phyloP scores from a whole-genome alignment of 345 rosid species.

The Toxicodendron radicans region DNA sequence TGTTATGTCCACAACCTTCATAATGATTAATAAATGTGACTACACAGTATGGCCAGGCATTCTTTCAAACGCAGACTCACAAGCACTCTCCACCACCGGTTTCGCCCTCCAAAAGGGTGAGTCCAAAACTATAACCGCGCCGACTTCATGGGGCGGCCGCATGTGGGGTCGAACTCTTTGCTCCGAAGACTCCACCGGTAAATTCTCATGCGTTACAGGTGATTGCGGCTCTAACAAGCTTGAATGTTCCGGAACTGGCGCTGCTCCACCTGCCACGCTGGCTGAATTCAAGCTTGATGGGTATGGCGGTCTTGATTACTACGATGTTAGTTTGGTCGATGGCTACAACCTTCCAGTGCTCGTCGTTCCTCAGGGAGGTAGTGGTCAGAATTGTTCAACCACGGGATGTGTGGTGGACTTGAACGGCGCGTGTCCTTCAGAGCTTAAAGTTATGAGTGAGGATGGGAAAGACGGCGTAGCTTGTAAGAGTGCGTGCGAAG shows the following conservation, averaged over 20 bases:
- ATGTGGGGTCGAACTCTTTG: constrained; percentile 91
- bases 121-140: constrained; percentile 52
- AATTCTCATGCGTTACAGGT: constrained; percentile 74
- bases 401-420: constrained; percentile 80
- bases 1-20: constrained; percentile 58
- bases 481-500: constrained; percentile 92
- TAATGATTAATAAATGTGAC: constrained; percentile 64
- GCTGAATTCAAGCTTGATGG: constrained; percentile 88
- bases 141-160: constrained; percentile 89
- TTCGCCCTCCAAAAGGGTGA: constrained; percentile 72
- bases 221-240: constrained; percentile 80
- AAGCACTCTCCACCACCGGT: constrained; percentile 76
- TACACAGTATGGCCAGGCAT: constrained; percentile 90
- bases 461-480: constrained; percentile 50
- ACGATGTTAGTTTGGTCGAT: constrained; percentile 88
- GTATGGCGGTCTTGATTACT: constrained; percentile 67
- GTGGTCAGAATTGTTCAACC: constrained; percentile 63
- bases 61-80: constrained; percentile 68
- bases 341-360: constrained; percentile 92
- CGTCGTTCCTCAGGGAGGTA: constrained; percentile 78
- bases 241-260: constrained; percentile 81
- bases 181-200: constrained; percentile 56
- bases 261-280: constrained; percentile 77
- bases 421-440: constrained; percentile 76
- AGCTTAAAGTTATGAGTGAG: constrained; percentile 55